These are phyloP conservation scores for Begonia loranthoides DNA, from an alignment of 306 rosid genomes.

Conservation along the genomic window DNA sequence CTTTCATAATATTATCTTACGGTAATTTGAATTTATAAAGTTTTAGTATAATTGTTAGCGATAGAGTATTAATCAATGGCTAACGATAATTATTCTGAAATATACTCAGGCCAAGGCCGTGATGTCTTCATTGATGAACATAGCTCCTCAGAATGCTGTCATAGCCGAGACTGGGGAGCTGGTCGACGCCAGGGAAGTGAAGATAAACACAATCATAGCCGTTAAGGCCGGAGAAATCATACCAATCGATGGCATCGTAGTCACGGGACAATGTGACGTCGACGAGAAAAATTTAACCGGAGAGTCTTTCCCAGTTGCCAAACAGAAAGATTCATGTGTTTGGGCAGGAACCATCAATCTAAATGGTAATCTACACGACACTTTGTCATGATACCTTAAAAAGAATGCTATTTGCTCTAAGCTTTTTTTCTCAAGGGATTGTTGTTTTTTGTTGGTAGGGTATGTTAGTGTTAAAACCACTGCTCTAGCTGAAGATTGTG, in stretches of 20 bases:
- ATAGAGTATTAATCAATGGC: no score
- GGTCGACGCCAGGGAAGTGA: slow-evolving; percentile 69
- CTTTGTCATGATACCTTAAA: background rate
- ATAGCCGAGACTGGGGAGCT: slow-evolving; percentile 73
- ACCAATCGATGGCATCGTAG: slow-evolving; percentile 81
- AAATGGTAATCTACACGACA: slow-evolving; percentile 33
- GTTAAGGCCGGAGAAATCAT: slow-evolving; percentile 85
- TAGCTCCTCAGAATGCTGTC: slow-evolving; percentile 77
- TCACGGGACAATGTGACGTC: slow-evolving; percentile 68
- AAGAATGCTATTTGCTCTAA: slow-evolving; percentile 1
- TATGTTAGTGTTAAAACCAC: slow-evolving; percentile 79
- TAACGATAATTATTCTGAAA: no score
- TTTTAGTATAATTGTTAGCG: no score
- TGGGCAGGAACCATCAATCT: slow-evolving; percentile 94
- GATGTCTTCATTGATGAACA: slow-evolving; percentile 72
- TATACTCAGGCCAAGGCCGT: slow-evolving; percentile 61
- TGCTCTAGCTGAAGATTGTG: slow-evolving; percentile 76
- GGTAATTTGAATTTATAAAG: background rate
- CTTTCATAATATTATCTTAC: background rate
- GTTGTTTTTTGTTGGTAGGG: slow-evolving; percentile 19
- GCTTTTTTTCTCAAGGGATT: background rate
- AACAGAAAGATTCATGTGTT: slow-evolving; percentile 57
- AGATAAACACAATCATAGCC: slow-evolving; percentile 49
- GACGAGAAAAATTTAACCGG: slow-evolving; percentile 89
- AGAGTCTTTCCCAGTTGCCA: slow-evolving; percentile 81